A percentile compares a stretch with the other conserved stretches of the same genome.
Evolutionary conservation across 2,329 filamentous ascomycete species (phyloP).

Genomic region (Fusarium brachygibbosum): DNA sequence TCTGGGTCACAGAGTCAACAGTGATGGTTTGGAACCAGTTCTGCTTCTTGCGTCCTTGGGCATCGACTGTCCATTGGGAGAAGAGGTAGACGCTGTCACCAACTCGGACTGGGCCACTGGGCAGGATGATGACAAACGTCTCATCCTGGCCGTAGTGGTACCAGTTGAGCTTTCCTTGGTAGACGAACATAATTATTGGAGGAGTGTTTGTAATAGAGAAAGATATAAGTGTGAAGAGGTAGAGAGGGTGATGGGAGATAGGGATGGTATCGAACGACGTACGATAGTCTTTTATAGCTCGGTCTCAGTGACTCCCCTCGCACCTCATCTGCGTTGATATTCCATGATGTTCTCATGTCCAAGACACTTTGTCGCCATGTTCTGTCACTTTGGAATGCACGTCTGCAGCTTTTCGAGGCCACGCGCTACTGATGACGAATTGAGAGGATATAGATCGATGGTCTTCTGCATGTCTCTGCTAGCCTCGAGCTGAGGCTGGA

Average conservation of each 20-base stretch:
- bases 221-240: too few relatives aligned
- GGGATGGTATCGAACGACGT: too few relatives aligned
- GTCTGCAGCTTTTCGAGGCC: not conserved
- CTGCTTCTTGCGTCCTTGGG: constrained; percentile 25
- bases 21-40: constrained; percentile 37
- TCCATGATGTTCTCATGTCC: not conserved
- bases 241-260: too few relatives aligned
- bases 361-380: not conserved
- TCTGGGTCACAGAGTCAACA: constrained; percentile 18
- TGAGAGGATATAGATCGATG: not conserved
- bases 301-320: too few relatives aligned
- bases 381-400: not conserved
- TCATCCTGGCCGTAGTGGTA: constrained; percentile 32
- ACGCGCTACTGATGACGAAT: not conserved
- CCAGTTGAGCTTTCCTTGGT: constrained; percentile 43
- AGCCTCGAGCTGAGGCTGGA: not conserved
- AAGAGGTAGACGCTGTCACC: constrained; percentile 44
- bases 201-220: too few relatives aligned
- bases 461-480: constrained; percentile 8
- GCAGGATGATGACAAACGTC: constrained; percentile 37
- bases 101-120: constrained; percentile 34
- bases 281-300: constrained; percentile 2
- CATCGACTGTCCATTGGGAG: constrained; percentile 36
- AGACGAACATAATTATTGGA: constrained; percentile 34
- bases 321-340: not conserved